Evolutionary conservation across 495 filamentous ascomycete species (phyloP).

Genomic region (Aspergillus conjunctus): DNA sequence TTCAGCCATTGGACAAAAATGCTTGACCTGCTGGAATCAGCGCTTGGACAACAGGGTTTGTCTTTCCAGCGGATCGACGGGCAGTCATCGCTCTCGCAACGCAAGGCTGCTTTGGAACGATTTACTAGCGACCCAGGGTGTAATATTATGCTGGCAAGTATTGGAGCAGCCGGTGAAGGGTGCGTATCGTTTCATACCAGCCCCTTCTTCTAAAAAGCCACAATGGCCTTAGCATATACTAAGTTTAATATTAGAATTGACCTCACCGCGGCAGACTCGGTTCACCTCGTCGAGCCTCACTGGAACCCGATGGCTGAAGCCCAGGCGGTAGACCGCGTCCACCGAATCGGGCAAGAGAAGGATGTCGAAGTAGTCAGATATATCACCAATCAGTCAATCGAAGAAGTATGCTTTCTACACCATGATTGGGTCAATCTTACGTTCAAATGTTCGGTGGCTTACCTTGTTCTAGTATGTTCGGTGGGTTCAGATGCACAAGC

Average conservation of each 20-base stretch:
- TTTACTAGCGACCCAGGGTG: background rate
- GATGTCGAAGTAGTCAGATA: background rate
- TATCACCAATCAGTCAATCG: background rate
- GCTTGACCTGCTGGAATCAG: background rate
- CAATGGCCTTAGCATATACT: background rate
- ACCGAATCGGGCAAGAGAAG: background rate
- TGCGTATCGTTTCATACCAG: background rate
- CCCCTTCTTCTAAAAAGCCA: background rate
- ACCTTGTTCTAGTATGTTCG: background rate
- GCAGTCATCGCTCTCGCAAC: background rate
- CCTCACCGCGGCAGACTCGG: conserved; percentile 1
- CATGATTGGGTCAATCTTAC: background rate
- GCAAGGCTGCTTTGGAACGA: background rate
- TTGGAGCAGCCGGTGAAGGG: conserved; percentile 1
- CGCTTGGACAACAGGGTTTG: background rate
- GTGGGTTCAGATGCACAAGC: background rate
- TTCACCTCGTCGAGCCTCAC: conserved; percentile 3
- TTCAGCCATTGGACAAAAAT: conserved; percentile 2
- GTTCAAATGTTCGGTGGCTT: background rate
- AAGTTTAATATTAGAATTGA: background rate
- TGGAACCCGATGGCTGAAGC: background rate
- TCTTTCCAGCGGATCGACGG: conserved; percentile 1
- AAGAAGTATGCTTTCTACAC: background rate
- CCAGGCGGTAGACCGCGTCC: background rate
- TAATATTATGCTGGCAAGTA: background rate